phyloP scores from a whole-genome alignment of 1,284 basidiomycete genomes.

The Kalmanozyma brasiliensis region DNA sequence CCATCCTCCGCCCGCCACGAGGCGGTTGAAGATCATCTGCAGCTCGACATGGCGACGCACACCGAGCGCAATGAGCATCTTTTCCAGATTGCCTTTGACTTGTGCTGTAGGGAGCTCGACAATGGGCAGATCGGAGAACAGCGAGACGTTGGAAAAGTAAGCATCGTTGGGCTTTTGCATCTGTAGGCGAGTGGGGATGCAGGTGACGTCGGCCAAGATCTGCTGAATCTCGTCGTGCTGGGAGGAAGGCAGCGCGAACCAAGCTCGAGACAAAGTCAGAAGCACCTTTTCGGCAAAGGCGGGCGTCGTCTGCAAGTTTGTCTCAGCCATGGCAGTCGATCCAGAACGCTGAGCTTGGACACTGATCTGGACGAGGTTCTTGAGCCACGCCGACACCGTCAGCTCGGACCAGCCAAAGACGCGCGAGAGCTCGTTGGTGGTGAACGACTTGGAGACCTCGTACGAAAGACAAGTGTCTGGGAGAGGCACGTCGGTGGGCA shows the following conservation, averaged over 20 bases:
- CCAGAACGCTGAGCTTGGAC: slow-evolving; percentile 66
- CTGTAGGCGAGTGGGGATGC: slow-evolving; percentile 85
- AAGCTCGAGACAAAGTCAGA: slow-evolving; percentile 77
- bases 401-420: slow-evolving; percentile 81
- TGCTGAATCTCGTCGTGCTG: slow-evolving; percentile 74
- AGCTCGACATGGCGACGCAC: slow-evolving; percentile 86
- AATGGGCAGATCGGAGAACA: slow-evolving; percentile 85
- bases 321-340: slow-evolving; percentile 67
- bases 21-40: slow-evolving; percentile 69
- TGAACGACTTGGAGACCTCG: slow-evolving; percentile 75
- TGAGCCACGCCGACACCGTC: slow-evolving; percentile 80
- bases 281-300: slow-evolving; percentile 87
- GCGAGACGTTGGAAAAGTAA: slow-evolving; percentile 87
- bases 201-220: slow-evolving; percentile 76
- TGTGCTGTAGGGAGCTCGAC: slow-evolving; percentile 77
- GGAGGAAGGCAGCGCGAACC: slow-evolving; percentile 76
- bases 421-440: slow-evolving; percentile 58
- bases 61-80: slow-evolving; percentile 80
- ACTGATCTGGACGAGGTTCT: slow-evolving; percentile 73
- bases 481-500: slow-evolving; percentile 84
- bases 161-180: slow-evolving; percentile 79
- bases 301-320: slow-evolving; percentile 77
- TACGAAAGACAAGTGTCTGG: slow-evolving; percentile 82
- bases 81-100: slow-evolving; percentile 82
- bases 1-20: slow-evolving; percentile 69